Conservation (phyloP, 2,329 filamentous ascomycete species). For the Trichoderma koningii region DNA sequence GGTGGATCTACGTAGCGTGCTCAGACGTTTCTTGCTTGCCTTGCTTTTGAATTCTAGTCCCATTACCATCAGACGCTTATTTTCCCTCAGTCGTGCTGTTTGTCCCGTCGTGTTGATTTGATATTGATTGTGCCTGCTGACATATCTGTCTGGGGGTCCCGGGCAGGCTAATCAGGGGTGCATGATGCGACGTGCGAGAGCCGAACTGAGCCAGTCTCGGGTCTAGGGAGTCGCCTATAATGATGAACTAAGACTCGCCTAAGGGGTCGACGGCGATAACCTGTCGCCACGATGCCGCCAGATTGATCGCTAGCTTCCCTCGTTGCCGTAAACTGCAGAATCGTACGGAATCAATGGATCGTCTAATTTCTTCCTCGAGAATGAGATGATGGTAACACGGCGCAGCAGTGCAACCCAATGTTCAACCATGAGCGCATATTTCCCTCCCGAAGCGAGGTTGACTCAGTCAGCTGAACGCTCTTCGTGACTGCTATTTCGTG, state of each 20-base stretch:
- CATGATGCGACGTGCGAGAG: background rate
- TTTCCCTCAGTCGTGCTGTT: background rate
- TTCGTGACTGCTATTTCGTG: background rate
- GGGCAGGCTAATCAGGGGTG: constrained; percentile 3
- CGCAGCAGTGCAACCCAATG: background rate
- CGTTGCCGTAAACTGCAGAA: background rate
- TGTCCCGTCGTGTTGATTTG: background rate
- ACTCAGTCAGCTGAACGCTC: constrained; percentile 17
- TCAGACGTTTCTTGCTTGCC: constrained; percentile 1
- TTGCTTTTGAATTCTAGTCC: constrained; percentile 4
- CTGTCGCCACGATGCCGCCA: background rate
- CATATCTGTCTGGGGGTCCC: background rate
- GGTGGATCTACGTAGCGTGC: constrained; percentile 12
- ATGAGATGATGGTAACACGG: background rate
- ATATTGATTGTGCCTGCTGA: background rate
- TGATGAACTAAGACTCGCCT: background rate
- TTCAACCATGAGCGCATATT: background rate
- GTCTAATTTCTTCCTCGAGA: background rate
- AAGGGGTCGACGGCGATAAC: background rate
- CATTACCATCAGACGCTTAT: constrained; percentile 11
- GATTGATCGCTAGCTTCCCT: background rate
- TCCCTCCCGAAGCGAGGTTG: background rate
- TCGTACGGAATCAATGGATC: constrained; percentile 2
- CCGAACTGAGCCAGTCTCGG: background rate
- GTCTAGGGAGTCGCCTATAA: background rate